These are phyloP conservation scores for Stygiomarasmius scandens DNA, from an alignment of 1,284 basidiomycete genomes.

Conservation along the genomic window DNA sequence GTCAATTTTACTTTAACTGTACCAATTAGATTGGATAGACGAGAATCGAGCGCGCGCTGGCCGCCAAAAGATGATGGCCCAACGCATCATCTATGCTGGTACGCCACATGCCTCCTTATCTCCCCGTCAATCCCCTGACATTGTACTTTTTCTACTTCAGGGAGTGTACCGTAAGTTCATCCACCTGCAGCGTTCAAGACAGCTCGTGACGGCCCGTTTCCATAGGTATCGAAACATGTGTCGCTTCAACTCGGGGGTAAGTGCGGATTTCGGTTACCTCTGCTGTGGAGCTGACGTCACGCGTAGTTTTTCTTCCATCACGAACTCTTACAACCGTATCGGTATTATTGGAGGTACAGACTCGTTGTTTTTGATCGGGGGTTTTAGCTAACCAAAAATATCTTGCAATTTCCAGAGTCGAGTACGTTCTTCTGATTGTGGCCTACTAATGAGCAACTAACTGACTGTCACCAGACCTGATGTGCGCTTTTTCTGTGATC, in stretches of 20 bases:
- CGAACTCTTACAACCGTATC: slow-evolving; percentile 67
- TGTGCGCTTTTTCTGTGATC: slow-evolving; percentile 77
- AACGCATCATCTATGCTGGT: slow-evolving; percentile 75
- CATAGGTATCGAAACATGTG: slow-evolving; percentile 77
- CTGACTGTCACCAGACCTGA: slow-evolving; percentile 51
- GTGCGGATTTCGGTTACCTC: slow-evolving; percentile 26
- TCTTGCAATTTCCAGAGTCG: slow-evolving; percentile 31
- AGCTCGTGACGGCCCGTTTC: slow-evolving; percentile 5
- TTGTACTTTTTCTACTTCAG: slow-evolving; percentile 27
- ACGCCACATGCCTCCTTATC: slow-evolving; percentile 20
- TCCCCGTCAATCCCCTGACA: slow-evolving; percentile 5
- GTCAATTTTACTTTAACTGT: too few species aligned
- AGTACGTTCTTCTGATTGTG: slow-evolving; percentile 36
- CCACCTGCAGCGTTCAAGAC: not conserved
- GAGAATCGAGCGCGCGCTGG: slow-evolving; percentile 66
- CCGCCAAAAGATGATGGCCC: slow-evolving; percentile 59
- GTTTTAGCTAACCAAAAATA: not conserved
- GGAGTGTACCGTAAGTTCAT: slow-evolving; percentile 52
- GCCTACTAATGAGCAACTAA: slow-evolving; percentile 9
- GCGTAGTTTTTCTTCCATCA: slow-evolving; percentile 78
- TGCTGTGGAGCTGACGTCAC: slow-evolving; percentile 9
- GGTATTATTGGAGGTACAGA: slow-evolving; percentile 84
- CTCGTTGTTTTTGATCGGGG: not conserved
- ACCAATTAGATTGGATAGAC: slow-evolving; percentile 82
- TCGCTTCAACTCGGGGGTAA: slow-evolving; percentile 82